Evolutionary conservation across 1,284 basidiomycete genomes (phyloP).

Genomic region (Xanthoconium separans): DNA sequence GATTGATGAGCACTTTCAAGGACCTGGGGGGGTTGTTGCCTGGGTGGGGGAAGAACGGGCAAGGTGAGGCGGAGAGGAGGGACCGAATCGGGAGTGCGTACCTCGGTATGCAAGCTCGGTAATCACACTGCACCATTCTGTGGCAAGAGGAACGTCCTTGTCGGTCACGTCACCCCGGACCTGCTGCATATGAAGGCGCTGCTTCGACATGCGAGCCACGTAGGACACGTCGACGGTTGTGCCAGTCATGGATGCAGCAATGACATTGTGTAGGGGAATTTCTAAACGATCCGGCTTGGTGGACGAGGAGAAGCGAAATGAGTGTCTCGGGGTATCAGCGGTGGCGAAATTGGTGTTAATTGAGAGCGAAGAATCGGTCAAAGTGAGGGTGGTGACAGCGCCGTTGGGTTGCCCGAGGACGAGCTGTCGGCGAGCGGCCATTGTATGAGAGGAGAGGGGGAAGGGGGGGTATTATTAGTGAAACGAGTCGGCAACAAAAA

Average conservation of each 20-base stretch:
- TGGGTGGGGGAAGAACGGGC: slow-evolving; percentile 21
- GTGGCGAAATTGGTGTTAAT: slow-evolving; percentile 2
- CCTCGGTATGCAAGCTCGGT: slow-evolving; percentile 66
- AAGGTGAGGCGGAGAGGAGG: not conserved
- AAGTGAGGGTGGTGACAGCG: slow-evolving; percentile 13
- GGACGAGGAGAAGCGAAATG: slow-evolving; percentile 10
- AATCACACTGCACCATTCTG: slow-evolving; percentile 56
- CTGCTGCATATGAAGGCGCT: slow-evolving; percentile 40
- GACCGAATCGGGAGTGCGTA: slow-evolving; percentile 30
- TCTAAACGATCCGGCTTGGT: slow-evolving; percentile 20
- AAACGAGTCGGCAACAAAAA: not conserved
- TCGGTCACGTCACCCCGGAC: slow-evolving; percentile 43
- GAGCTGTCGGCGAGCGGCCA: slow-evolving; percentile 23
- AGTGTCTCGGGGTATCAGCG: not conserved
- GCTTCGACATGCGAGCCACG: slow-evolving; percentile 42
- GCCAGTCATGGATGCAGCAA: slow-evolving; percentile 45
- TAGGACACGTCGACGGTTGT: slow-evolving; percentile 46
- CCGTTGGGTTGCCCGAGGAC: slow-evolving; percentile 16
- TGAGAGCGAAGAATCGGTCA: slow-evolving; percentile 18
- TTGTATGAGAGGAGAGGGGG: not conserved
- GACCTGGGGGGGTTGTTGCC: slow-evolving; percentile 51
- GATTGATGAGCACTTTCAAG: slow-evolving; percentile 84
- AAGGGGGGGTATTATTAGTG: slow-evolving; percentile 1
- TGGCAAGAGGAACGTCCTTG: slow-evolving; percentile 37
- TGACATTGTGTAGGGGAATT: slow-evolving; percentile 47